These are phyloP conservation scores for Pseudocercospora musae DNA, from an alignment of 2,329 filamentous ascomycete species.

Conservation along the genomic window DNA sequence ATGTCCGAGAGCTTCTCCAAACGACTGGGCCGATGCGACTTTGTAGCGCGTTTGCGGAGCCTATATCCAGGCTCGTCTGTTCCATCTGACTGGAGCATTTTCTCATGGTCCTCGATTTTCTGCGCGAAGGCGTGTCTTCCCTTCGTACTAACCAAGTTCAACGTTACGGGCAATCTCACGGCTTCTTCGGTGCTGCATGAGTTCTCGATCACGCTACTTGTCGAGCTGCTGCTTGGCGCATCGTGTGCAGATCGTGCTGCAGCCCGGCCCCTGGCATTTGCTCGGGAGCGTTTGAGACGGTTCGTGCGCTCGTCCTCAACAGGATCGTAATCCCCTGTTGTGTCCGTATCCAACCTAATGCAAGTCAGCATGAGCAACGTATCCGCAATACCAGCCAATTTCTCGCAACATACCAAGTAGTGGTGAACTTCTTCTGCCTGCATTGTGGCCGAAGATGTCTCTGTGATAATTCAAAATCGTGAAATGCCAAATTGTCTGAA, in stretches of 20 bases:
- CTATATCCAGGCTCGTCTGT: neutral
- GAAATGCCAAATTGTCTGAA: neutral
- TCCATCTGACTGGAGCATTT: neutral
- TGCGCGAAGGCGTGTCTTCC: neutral
- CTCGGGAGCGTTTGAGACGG: neutral
- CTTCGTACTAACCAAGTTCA: neutral
- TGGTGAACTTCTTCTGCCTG: neutral
- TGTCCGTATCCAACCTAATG: constrained; percentile 34
- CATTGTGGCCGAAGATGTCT: constrained; percentile 3
- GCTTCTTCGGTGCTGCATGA: neutral
- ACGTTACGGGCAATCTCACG: neutral
- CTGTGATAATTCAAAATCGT: neutral
- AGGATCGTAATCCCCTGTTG: constrained; percentile 37
- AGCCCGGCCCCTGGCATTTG: neutral
- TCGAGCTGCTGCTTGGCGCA: neutral
- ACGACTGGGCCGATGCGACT: neutral
- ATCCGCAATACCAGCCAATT: neutral
- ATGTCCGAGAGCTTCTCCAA: constrained; percentile 1
- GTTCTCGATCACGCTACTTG: neutral
- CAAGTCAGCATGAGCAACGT: neutral
- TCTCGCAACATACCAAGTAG: constrained; percentile 25
- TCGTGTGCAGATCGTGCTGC: neutral
- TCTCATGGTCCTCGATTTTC: neutral
- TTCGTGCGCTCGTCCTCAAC: constrained; percentile 9
- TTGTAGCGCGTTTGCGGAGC: neutral